Conservation (phyloP, 768 basidiomycete species). For the Mycena floridula region DNA sequence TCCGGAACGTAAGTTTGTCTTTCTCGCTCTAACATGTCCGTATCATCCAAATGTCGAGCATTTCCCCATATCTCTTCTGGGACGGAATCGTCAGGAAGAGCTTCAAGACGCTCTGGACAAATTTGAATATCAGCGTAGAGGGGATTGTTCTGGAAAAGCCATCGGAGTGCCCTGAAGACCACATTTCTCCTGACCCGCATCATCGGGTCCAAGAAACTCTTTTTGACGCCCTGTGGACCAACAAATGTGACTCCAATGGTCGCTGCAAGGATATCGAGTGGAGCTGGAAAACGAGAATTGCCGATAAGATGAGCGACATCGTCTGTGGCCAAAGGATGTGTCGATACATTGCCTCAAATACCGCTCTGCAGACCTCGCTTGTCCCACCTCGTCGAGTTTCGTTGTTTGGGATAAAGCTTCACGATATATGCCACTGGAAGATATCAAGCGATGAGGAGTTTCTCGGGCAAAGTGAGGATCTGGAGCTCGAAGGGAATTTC, state of each 20-base stretch:
- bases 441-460: conserved; percentile 3
- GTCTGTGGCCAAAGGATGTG: conserved; percentile 16
- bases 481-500: conserved; percentile 2
- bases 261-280: conserved; percentile 19
- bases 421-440: conserved; percentile 27
- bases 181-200: conserved; percentile 25
- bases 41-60: conserved; percentile 13
- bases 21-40: conserved; percentile 12
- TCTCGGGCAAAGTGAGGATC: conserved; percentile 3
- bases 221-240: conserved; percentile 20
- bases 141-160: conserved; percentile 29
- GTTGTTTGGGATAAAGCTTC: conserved; percentile 26
- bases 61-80: conserved; percentile 20
- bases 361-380: conserved; percentile 14
- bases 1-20: conserved; percentile 19
- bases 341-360: conserved; percentile 30
- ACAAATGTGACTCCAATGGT: conserved; percentile 29
- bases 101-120: conserved; percentile 5
- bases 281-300: conserved; percentile 30
- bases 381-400: background rate
- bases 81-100: conserved; percentile 26
- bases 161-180: conserved; percentile 24
- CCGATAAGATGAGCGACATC: conserved; percentile 26
- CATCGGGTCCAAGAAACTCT: conserved; percentile 17
- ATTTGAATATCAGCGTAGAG: conserved; percentile 26